A percentile compares a stretch with the other conserved stretches of the same genome.
Evolutionary conservation across 306 rosid genomes (phyloP).

Genomic region (Betula pendula): DNA sequence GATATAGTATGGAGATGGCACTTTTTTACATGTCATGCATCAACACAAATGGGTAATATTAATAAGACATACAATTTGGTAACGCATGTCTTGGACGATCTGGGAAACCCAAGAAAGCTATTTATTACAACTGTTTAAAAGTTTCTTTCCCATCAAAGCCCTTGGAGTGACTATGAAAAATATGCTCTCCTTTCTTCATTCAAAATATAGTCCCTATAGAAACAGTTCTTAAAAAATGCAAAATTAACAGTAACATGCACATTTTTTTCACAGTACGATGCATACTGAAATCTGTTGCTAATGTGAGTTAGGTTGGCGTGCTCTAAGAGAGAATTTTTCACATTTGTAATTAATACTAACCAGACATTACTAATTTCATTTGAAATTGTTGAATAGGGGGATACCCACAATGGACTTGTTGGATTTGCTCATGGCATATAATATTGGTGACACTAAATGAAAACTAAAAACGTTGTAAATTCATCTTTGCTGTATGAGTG

Average conservation of each 20-base stretch:
- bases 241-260: too few relatives aligned
- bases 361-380: neutral
- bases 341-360: neutral
- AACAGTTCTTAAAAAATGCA: neutral
- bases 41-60: slow-evolving; percentile 3
- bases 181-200: neutral
- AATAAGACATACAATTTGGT: neutral
- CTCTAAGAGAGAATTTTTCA: neutral
- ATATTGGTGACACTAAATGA: neutral
- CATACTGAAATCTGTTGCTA: neutral
- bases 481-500: neutral
- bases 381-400: neutral
- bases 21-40: neutral
- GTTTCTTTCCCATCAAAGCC: slow-evolving; percentile 19
- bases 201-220: neutral
- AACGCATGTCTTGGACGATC: slow-evolving; percentile 1
- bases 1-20: neutral
- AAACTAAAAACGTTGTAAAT: neutral
- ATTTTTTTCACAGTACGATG: neutral
- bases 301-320: neutral
- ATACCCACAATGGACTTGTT: neutral
- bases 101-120: neutral
- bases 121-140: slow-evolving; percentile 1
- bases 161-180: slow-evolving; percentile 11
- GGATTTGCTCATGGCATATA: neutral